phyloP scores from a whole-genome alignment of 108 stramenopile genomes.

The Discostella stelligeroides region DNA sequence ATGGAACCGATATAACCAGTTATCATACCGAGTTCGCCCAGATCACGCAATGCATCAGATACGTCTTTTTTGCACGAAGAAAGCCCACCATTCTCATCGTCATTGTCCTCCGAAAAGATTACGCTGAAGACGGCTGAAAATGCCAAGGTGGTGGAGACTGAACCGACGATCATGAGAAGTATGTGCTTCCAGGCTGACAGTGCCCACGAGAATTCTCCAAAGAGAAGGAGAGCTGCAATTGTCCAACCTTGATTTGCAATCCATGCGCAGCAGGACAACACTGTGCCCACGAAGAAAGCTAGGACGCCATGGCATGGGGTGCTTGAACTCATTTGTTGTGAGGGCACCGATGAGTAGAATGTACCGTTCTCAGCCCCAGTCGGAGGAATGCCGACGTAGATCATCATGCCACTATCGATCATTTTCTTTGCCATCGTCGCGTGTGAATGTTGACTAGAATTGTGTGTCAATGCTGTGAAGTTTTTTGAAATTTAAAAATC shows the following conservation, averaged over 20 bases:
- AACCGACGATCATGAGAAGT: constrained; percentile 13
- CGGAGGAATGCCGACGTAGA: constrained; percentile 6
- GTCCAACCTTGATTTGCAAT: constrained; percentile 34
- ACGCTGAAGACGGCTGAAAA: constrained; percentile 23
- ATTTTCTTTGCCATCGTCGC: not conserved
- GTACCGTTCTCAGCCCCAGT: not conserved
- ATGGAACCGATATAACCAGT: constrained; percentile 22
- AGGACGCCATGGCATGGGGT: constrained; percentile 1
- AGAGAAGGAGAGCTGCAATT: constrained; percentile 21
- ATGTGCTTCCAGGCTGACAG: constrained; percentile 37
- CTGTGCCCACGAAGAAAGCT: constrained; percentile 26
- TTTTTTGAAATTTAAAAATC: constrained; percentile 2
- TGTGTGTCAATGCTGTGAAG: too few species aligned
- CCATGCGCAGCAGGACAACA: constrained; percentile 27
- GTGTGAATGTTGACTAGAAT: too few species aligned
- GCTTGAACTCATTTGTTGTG: not conserved
- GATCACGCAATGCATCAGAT: constrained; percentile 27
- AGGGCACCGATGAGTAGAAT: not conserved
- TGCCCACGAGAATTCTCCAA: constrained; percentile 35
- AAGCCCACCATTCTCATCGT: constrained; percentile 13
- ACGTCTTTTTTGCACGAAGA: constrained; percentile 9
- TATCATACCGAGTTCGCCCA: constrained; percentile 38
- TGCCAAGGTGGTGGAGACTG: constrained; percentile 17
- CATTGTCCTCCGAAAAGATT: constrained; percentile 11
- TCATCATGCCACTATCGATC: not conserved